Base-by-base conservation (phyloP, 164 flowering plant species). In the Dillenia suffruticosa region DNA sequence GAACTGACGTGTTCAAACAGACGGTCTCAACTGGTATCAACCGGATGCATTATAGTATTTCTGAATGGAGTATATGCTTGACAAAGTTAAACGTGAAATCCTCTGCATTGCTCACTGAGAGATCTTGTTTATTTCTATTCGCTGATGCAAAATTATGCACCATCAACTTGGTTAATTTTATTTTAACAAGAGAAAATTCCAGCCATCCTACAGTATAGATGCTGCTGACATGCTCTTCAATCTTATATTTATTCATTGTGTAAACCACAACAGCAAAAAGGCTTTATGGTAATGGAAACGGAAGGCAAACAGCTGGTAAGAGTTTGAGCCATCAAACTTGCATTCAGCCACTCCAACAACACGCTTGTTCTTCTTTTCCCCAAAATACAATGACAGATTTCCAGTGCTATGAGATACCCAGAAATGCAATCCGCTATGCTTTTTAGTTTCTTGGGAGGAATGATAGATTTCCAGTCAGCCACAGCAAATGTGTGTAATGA, bases 401-500 rank as follows among this genome's bases (percentile, higher is more conserved):
- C 84, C 82, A 16, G 82, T 79, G 59, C 81, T 77, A 9, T 52
- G 58, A 45, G 77, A 67, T 3, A 71, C 51, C 87, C 87, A 84
- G 68, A 82, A 82, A 44, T 87, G 68, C 48, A 75, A 74, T 50
- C 62, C 76, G 8, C 71, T 71, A 64, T 84, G 87, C n/a, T n/a
- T 59, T 77, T 80, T 44, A 72, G 32, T 5, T 73, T 54, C 51
- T 58, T 55, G 8, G 91, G 86, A n/a, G 88, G 83, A 49, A 68
- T 75, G 9, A 77, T 65, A 0, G 88, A 82, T 69, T 80, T 86
- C 88, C 91, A 85, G 68, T 83, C 88, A 43, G 88, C 88, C 32
- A 77, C 79, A 9, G 77, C 79, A 50, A 73, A 61, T 64, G 64
- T 72, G 47, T 66, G 32, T 52, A 83, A 75, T 3, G 81, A 77